Conservation (phyloP, 345 rosid genomes). For the Atalantia buxifolia region DNA sequence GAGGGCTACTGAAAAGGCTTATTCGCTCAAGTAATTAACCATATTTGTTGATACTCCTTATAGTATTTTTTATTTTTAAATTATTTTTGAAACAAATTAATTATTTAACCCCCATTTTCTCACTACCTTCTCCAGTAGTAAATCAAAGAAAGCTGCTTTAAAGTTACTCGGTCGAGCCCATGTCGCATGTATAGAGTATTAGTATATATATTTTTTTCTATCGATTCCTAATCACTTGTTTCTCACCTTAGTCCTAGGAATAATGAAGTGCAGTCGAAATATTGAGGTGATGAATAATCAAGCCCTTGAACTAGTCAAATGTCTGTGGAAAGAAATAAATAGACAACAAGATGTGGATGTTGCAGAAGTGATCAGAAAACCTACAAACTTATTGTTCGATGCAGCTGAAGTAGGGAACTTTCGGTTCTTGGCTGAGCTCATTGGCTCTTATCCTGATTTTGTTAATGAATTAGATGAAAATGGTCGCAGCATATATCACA, state of each 20-base stretch:
- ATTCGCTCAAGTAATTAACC: not conserved
- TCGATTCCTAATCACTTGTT: too few relatives aligned
- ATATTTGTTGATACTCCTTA: too few relatives aligned
- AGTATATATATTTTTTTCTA: too few relatives aligned
- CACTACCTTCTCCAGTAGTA: too few relatives aligned
- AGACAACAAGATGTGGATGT: too few relatives aligned
- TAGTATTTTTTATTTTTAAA: too few relatives aligned
- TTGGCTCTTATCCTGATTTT: constrained; percentile 26
- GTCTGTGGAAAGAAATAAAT: not conserved
- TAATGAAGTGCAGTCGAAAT: too few relatives aligned
- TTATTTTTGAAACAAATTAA: too few relatives aligned
- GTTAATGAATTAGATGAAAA: constrained; percentile 29
- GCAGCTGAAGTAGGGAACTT: constrained; percentile 38
- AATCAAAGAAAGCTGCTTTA: too few relatives aligned
- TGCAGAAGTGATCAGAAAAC: constrained; percentile 1
- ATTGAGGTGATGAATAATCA: not conserved
- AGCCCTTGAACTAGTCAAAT: not conserved
- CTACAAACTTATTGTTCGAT: constrained; percentile 25
- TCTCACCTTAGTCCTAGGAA: not conserved
- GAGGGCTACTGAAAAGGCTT: not conserved
- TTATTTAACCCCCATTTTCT: too few relatives aligned
- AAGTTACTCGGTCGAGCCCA: too few relatives aligned
- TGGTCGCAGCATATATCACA: constrained; percentile 28
- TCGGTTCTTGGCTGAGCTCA: constrained; percentile 26
- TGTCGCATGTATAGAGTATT: too few relatives aligned